Evolutionary conservation across 192 early-diverging fungal species (phyloP), one percentile per base, ranked within the genome.

Genomic region (Pilaira anomala): DNA sequence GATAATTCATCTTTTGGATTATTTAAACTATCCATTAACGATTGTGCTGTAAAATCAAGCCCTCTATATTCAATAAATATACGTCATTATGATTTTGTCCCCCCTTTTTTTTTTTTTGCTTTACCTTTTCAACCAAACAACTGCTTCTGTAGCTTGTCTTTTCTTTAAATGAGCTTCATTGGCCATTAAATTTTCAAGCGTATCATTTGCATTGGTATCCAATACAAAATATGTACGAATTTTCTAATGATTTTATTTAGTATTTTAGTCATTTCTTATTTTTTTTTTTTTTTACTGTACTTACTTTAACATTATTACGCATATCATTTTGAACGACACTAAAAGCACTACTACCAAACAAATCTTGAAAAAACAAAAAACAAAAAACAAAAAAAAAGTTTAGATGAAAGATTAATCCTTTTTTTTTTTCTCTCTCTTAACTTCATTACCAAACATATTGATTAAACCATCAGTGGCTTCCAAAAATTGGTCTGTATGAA

Each of bases 91-190:
- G 40, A 45, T 22, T 5, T 0, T 39, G 0, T 56, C 9, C 18
- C 46, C 46, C 14, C 21, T 22, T 6, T 26, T 21, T 18, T 24
- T 13, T 14, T 26, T n/a, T 3, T n/a, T 22, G n/a, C 39, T 72
- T 58, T 79, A 83, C 85, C 93, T 80, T 69, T 88, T 94, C 39
- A 97, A 80, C 95, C 95, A 97, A 59, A 97, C 77, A 29, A 97
- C 81, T 2, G 90, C 92, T 72, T 93, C 91, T n/a, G 92, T 90
- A 39, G 93, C 95, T 3, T 78, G 82, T 70, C 86, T 82, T 71
- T 91, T 89, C 69, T 87, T 86, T 65, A 87, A 83, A 13, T 66
- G 72, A 0, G 76, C 48, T 76, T 97, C 95, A 13, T 76, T 79
- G 3, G 76, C 66, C 44, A 95, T 81, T 48, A 97, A 79, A 52